Conservation (phyloP, 2,329 filamentous ascomycete species). For the Purpureocillium lavendulum region DNA sequence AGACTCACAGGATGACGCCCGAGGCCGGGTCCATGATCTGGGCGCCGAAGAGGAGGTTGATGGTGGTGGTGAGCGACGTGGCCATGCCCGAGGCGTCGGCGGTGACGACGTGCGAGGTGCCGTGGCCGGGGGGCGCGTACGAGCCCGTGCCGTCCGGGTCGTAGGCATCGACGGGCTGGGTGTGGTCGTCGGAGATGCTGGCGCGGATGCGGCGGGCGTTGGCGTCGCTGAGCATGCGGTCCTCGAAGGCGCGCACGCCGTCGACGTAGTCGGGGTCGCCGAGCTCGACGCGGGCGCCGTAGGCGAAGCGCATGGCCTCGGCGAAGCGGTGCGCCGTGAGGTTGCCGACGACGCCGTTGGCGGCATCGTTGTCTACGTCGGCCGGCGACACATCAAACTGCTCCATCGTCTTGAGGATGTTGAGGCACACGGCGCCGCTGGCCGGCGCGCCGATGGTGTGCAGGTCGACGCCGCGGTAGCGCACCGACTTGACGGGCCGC, state of each 20-base stretch:
- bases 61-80: slow-evolving; percentile 74
- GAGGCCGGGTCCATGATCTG: slow-evolving; percentile 72
- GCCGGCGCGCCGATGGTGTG: slow-evolving; percentile 65
- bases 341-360: slow-evolving; percentile 41
- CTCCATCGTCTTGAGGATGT: slow-evolving; percentile 74
- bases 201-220: slow-evolving; percentile 51
- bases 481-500: slow-evolving; percentile 54
- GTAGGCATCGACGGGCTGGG: slow-evolving; percentile 67
- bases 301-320: slow-evolving; percentile 86
- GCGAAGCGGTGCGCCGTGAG: slow-evolving; percentile 74
- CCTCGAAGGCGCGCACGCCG: slow-evolving; percentile 55
- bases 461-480: slow-evolving; percentile 64
- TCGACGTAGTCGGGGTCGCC: slow-evolving; percentile 74
- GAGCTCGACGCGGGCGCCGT: slow-evolving; percentile 68
- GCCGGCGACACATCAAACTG: slow-evolving; percentile 57
- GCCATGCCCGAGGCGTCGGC: slow-evolving; percentile 68
- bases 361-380: too few species aligned
- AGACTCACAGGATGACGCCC: slow-evolving; percentile 63
- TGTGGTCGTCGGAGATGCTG: slow-evolving; percentile 64
- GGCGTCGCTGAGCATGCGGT: slow-evolving; percentile 53
- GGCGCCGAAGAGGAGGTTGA: slow-evolving; percentile 82
- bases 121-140: slow-evolving; percentile 60
- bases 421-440: slow-evolving; percentile 67
- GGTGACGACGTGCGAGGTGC: slow-evolving; percentile 65
- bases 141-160: slow-evolving; percentile 56